Percentiles rank a stretch among this genome's conserved stretches.
Evolutionary conservation across 2,329 filamentous ascomycete genomes (phyloP).

Genomic region (Botrytis hyacinthi): DNA sequence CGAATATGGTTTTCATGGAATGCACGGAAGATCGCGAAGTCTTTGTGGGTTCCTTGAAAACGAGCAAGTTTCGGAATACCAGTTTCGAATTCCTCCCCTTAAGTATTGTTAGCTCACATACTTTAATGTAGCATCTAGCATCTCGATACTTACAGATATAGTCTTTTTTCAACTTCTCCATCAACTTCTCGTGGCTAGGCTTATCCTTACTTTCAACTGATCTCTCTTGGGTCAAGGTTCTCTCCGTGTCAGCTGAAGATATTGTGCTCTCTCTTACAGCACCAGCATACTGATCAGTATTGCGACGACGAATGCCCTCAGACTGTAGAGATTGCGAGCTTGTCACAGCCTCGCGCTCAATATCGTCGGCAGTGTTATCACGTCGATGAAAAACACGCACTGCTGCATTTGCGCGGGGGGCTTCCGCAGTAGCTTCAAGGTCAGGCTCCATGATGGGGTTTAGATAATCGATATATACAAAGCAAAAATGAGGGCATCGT

Average conservation of each 20-base stretch:
- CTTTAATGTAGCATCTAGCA: neutral
- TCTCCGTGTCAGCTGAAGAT: neutral
- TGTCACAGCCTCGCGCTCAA: neutral
- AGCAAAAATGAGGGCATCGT: neutral
- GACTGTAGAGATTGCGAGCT: neutral
- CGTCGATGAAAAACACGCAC: neutral
- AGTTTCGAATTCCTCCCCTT: neutral
- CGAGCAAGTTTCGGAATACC: neutral
- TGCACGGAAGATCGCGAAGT: neutral
- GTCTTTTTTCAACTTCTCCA: neutral
- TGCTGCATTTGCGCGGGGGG: neutral
- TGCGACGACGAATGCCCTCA: neutral
- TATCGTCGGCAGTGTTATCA: neutral
- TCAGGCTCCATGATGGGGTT: neutral
- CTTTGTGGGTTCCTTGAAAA: neutral
- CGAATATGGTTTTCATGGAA: neutral
- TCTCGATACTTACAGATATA: neutral
- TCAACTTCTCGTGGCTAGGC: neutral
- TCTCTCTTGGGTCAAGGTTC: neutral
- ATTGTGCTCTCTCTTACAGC: neutral
- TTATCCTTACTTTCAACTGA: neutral
- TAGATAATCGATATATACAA: neutral
- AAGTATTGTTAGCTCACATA: neutral
- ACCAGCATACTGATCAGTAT: neutral
- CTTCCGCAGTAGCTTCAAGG: neutral